These are phyloP conservation scores for Suaeda aralocaspica DNA, from an alignment of 148 eudicot genomes.

Conservation along the genomic window DNA sequence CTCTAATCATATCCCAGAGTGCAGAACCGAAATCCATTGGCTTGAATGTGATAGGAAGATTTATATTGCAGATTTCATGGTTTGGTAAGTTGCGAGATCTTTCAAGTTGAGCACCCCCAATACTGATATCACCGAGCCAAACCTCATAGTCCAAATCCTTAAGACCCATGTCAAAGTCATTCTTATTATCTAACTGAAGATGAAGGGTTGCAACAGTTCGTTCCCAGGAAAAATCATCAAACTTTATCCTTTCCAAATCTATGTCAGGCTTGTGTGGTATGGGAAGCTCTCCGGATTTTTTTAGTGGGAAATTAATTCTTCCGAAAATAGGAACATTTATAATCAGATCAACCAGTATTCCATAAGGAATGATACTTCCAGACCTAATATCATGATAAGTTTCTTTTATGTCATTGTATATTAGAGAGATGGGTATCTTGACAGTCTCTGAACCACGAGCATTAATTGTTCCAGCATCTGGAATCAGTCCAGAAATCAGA, in stretches of 20 bases:
- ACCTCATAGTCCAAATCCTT: constrained; percentile 79
- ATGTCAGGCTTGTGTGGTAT: constrained; percentile 93
- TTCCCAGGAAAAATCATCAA: constrained; percentile 80
- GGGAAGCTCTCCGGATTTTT: constrained; percentile 90
- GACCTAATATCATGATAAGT: constrained; percentile 74
- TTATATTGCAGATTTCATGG: constrained; percentile 46
- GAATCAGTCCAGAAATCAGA: constrained; percentile 83
- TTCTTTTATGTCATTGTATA: constrained; percentile 77
- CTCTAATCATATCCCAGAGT: constrained; percentile 94
- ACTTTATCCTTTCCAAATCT: constrained; percentile 79
- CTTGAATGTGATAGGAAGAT: constrained; percentile 78
- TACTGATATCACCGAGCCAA: constrained; percentile 68
- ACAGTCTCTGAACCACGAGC: constrained; percentile 95
- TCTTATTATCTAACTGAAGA: constrained; percentile 79
- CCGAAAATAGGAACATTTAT: constrained; percentile 89
- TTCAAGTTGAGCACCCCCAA: constrained; percentile 72
- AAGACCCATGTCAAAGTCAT: constrained; percentile 86
- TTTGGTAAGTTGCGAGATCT: constrained; percentile 56
- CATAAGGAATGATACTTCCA: constrained; percentile 88
- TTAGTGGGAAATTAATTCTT: constrained; percentile 79
- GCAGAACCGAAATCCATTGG: constrained; percentile 91
- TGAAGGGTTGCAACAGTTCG: constrained; percentile 77
- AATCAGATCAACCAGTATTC: constrained; percentile 71
- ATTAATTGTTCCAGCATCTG: constrained; percentile 90
- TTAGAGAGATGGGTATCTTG: constrained; percentile 65